Evolutionary conservation across 2,329 filamentous ascomycete species (phyloP).

Genomic region (Microthyrium microscopicum): DNA sequence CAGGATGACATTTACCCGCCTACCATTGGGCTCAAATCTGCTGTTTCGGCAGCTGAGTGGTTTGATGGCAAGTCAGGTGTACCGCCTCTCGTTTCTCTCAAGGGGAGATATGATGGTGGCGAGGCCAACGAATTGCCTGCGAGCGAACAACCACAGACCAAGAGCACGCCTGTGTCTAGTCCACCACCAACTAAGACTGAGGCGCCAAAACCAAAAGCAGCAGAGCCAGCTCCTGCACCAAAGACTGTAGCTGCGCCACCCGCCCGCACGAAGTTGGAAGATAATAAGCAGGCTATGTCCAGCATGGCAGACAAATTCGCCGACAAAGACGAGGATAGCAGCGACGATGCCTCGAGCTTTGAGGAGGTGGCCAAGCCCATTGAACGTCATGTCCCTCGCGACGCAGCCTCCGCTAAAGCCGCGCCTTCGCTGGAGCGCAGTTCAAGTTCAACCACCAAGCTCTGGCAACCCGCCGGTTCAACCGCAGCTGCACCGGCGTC

Average conservation of each 20-base stretch:
- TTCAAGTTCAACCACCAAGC: constrained; percentile 1
- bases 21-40: constrained; percentile 61
- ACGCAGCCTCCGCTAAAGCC: too few species aligned
- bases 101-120: constrained; percentile 75
- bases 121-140: constrained; percentile 57
- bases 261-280: constrained; percentile 45
- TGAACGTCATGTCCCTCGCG: too few species aligned
- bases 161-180: constrained; percentile 16
- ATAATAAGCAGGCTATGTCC: constrained; percentile 77
- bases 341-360: constrained; percentile 62
- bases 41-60: constrained; percentile 69
- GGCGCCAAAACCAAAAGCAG: constrained; percentile 21
- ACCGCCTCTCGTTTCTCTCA: constrained; percentile 84
- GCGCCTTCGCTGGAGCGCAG: neutral
- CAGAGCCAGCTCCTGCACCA: constrained; percentile 33
- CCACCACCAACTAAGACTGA: constrained; percentile 36
- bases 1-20: constrained; percentile 95
- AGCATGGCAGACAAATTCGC: constrained; percentile 75
- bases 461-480: too few species aligned
- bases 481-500: constrained; percentile 21
- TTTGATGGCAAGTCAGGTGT: constrained; percentile 67
- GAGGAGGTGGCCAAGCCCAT: constrained; percentile 68
- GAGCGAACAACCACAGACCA: constrained; percentile 44
- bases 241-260: constrained; percentile 30
- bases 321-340: constrained; percentile 51